Base-by-base conservation (phyloP, 2,329 filamentous ascomycete species). In the Basipetospora sp. region DNA sequence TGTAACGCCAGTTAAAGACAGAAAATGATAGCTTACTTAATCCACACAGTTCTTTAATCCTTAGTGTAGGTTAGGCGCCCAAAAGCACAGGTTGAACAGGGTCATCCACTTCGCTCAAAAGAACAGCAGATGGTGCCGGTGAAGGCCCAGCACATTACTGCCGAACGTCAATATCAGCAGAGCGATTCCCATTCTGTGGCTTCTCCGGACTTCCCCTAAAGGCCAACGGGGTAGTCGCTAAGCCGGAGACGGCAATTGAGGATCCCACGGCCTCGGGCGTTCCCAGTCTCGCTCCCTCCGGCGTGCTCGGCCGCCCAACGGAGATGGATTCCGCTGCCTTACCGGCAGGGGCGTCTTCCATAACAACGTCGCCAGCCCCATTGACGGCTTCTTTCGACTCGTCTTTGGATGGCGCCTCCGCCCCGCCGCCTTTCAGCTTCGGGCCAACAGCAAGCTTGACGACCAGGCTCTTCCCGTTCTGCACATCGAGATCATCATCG, bases 381-480 rank as follows among this genome's bases (percentile, higher is more conserved):
- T 31, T 20, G n/a, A n/a, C n/a, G n/a, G 30, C 34, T 25, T 39
- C 31, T n/a, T 39, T 34, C 4, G 37, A 25, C 11, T 42, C 43
- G 11, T 27, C 28, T n/a, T n/a, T n/a, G n/a, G n/a, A n/a, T n/a
- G n/a, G n/a, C 22, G 22, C 22, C 22, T 25, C 6, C 6, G 22
- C 6, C 22, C 6, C 6, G 6, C 6, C 6, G 22, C 25, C 36
- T 34, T 36, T 52, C 39, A 57, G 59, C 45, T 45, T 62, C 33
- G 50, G 48, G 29, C 64, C 64, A 16, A 77, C 57, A 5, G 68
- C 66, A 11, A 94, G 65, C 53, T 82, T 87, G 40, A 94, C 79
- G 36, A 94, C 69, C 28, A 43, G 64, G 2, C 64, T 57, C 31
- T 67, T 48, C 34, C 69, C 65, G 16, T 70, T 70, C 28, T 76